Conservation (phyloP, 441 rosid species). For the Gossypium schwendimanii region DNA sequence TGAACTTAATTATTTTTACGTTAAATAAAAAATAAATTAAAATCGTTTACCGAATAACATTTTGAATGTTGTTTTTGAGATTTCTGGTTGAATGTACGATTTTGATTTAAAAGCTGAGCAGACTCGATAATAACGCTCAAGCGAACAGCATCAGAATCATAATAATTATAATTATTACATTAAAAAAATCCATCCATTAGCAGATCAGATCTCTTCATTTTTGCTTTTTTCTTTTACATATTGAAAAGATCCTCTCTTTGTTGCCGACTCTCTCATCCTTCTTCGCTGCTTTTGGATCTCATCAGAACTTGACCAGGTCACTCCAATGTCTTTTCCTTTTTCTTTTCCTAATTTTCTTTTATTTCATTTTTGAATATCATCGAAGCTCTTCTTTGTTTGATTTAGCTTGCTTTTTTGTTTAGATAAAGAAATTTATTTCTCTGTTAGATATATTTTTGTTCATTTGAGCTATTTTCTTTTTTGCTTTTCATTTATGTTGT, state of each 20-base stretch:
- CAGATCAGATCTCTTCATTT: slow-evolving; percentile 16
- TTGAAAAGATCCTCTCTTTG: not conserved
- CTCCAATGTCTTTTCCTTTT: not conserved
- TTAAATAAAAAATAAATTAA: too few species aligned
- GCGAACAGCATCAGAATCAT: not conserved
- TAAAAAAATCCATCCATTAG: not conserved
- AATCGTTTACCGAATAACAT: too few species aligned
- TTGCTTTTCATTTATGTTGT: too few species aligned
- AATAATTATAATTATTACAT: not conserved
- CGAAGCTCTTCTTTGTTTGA: not conserved
- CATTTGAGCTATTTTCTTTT: too few species aligned
- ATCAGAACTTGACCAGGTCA: slow-evolving; percentile 5
- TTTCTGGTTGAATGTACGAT: not conserved
- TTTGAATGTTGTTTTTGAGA: too few species aligned
- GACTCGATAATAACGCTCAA: not conserved
- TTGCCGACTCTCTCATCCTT: not conserved
- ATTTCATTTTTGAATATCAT: not conserved
- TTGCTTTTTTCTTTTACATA: not conserved
- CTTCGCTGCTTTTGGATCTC: slow-evolving; percentile 3
- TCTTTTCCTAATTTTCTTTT: not conserved
- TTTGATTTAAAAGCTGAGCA: not conserved
- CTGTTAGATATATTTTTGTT: not conserved
- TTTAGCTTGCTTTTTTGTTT: not conserved
- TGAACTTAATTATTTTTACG: too few species aligned
- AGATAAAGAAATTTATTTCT: not conserved